Percentiles rank a stretch among this genome's conserved stretches.
These are phyloP conservation scores for Penicillium cataractarum DNA, from an alignment of 495 filamentous ascomycete genomes.

Conservation along the genomic window DNA sequence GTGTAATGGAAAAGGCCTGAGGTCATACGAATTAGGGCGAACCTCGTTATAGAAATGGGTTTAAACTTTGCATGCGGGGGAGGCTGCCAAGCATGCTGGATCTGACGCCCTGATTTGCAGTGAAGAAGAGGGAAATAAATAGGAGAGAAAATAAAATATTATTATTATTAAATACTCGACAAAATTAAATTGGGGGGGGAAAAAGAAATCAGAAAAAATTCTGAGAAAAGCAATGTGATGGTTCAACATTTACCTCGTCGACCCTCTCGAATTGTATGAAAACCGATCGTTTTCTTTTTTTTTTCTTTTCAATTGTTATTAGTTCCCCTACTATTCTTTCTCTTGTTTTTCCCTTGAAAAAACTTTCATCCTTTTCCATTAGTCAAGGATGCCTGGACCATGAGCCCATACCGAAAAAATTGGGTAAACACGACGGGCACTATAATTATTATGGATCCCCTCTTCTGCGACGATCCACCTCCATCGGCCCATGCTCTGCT, in stretches of 20 bases:
- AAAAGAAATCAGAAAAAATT: constrained; percentile 5
- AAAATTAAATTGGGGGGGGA: no score
- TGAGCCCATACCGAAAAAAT: background rate
- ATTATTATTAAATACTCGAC: background rate
- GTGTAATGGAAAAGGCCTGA: constrained; percentile 26
- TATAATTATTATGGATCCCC: background rate
- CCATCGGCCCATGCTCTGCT: background rate
- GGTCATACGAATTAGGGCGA: constrained; percentile 20
- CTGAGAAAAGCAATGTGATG: background rate
- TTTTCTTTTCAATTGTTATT: background rate
- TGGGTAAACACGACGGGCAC: background rate
- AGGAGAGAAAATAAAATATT: background rate
- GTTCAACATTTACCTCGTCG: background rate
- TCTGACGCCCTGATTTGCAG: constrained; percentile 37
- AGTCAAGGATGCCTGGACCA: background rate
- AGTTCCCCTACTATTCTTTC: background rate
- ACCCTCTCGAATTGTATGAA: background rate
- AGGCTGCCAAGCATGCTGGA: constrained; percentile 39
- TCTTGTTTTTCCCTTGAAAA: background rate
- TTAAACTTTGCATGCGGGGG: constrained; percentile 42
- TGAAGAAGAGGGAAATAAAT: constrained; percentile 19
- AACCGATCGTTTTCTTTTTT: background rate
- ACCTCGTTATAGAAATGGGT: constrained; percentile 13
- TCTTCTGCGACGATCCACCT: background rate
- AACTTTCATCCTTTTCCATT: background rate